Evolutionary conservation across 2,329 filamentous ascomycete species (phyloP).

Genomic region (Penicillium sp.): DNA sequence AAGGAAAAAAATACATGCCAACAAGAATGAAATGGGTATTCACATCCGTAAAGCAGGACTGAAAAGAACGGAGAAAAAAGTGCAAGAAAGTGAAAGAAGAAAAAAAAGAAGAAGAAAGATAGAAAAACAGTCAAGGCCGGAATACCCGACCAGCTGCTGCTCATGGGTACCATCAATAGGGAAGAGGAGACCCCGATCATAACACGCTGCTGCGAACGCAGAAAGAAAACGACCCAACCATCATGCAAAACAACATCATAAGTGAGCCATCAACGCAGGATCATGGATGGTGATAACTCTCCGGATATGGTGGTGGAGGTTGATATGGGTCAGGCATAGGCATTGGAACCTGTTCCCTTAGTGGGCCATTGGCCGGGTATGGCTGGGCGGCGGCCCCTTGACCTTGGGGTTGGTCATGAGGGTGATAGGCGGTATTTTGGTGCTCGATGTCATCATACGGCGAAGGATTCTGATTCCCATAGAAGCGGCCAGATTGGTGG

Average conservation of each 20-base stretch:
- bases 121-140: background rate
- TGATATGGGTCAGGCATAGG: constrained; percentile 41
- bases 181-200: constrained; percentile 18
- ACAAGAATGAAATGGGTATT: constrained; percentile 31
- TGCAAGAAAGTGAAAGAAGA: background rate
- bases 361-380: constrained; percentile 32
- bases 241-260: constrained; percentile 11
- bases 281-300: constrained; percentile 28
- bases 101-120: constrained; percentile 14
- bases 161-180: constrained; percentile 32
- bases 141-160: constrained; percentile 13
- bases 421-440: constrained; percentile 17
- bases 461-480: constrained; percentile 19
- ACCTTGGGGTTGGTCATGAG: constrained; percentile 9
- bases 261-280: constrained; percentile 13
- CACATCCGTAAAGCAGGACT: constrained; percentile 22
- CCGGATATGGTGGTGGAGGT: constrained; percentile 35
- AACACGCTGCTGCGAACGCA: constrained; percentile 8
- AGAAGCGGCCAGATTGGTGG: constrained; percentile 23
- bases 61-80: constrained; percentile 12
- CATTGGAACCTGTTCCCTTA: constrained; percentile 40
- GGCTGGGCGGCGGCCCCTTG: constrained; percentile 9
- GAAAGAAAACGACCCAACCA: constrained; percentile 5
- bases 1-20: constrained; percentile 9
- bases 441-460: constrained; percentile 25